Conservation (phyloP, 208 protist genomes). For the Herpetomonas samuelpessoai region DNA sequence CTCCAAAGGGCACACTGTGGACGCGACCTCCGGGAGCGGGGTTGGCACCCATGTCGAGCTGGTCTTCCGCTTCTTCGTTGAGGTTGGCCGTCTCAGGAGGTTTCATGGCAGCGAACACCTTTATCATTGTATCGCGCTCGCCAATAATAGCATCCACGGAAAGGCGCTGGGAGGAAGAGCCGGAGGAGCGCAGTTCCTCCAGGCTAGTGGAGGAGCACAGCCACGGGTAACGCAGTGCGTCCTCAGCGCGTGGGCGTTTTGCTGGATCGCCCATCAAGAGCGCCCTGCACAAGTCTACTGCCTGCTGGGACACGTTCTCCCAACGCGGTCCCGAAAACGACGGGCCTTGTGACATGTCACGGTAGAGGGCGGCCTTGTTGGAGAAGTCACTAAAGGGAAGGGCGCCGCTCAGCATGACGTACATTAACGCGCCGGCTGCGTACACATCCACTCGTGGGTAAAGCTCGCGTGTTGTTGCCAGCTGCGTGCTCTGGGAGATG, state of each 20-base stretch:
- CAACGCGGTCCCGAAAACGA: conserved; percentile 58
- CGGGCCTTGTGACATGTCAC: conserved; percentile 59
- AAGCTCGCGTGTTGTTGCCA: conserved; percentile 62
- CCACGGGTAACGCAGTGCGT: conserved; percentile 64
- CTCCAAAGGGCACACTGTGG: conserved; percentile 15
- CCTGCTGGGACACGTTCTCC: conserved; percentile 47
- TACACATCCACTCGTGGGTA: conserved; percentile 77
- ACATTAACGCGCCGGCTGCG: conserved; percentile 72
- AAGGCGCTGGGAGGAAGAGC: conserved; percentile 8
- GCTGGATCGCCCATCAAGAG: conserved; percentile 58
- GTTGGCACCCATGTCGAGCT: neutral
- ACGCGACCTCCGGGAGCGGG: neutral
- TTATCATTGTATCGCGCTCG: conserved; percentile 46
- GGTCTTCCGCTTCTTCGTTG: conserved; percentile 18
- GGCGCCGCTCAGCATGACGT: conserved; percentile 76
- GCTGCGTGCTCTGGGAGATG: conserved; percentile 45
- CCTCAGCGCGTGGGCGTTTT: conserved; percentile 37
- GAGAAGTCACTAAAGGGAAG: conserved; percentile 67
- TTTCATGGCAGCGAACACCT: conserved; percentile 65
- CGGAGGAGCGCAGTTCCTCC: conserved; percentile 4
- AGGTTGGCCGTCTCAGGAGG: conserved; percentile 26
- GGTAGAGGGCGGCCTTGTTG: conserved; percentile 60
- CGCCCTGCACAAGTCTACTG: conserved; percentile 38
- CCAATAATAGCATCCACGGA: conserved; percentile 38
- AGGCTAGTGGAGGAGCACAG: conserved; percentile 20